Evolutionary conservation across 2,329 filamentous ascomycete genomes (phyloP), one percentile per base, ranked within the genome.

Genomic region (Xylariomycetidae sp.): DNA sequence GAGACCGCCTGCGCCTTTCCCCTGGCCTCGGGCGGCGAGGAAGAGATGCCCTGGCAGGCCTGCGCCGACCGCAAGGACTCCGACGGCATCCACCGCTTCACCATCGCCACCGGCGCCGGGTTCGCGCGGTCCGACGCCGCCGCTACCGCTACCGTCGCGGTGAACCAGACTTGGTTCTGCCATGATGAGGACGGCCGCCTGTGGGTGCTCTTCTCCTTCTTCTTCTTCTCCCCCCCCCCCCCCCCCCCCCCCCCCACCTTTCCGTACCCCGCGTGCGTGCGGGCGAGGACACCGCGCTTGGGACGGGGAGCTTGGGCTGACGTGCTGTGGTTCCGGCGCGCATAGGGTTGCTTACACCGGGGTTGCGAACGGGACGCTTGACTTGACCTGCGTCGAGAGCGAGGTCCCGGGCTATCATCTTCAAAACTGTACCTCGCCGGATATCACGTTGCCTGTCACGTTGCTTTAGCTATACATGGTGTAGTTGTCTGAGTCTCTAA

Each of bases 121-220:
- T 50, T 52, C 22, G 35, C 8, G 13, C 31, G 40, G 2, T 14
- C 16, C 10, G 35, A 30, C 5, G n/a, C 32, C 8, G 26, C 29
- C 7, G n/a, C n/a, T n/a, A n/a, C n/a, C n/a, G n/a, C n/a, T n/a
- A n/a, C n/a, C n/a, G 19, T 51, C 12, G 23, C 32, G 1, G 34
- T 48, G 1, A 48, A 49, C 10, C 43, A 50, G 41, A 51, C 45
- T n/a, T 50, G 46, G 41, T 49, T 50, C 18, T 47, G 46, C 16
- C 44, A 46, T 16, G 48, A 50, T 19, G 42, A 52, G 2, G 39
- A 5, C 1, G 42, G 35, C n/a, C 38, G 42, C 7, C 31, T 52
- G 46, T 48, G 15, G 41, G 42, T 46, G 19, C 22, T 27, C 13
- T 15, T n/a, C 16, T 3, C 14, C 16, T n/a, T n/a, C n/a, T n/a